Percentiles rank a stretch among this genome's conserved stretches.
These are phyloP conservation scores for Thecaphora thlaspeos DNA, from an alignment of 1,284 basidiomycete genomes.

Conservation along the genomic window DNA sequence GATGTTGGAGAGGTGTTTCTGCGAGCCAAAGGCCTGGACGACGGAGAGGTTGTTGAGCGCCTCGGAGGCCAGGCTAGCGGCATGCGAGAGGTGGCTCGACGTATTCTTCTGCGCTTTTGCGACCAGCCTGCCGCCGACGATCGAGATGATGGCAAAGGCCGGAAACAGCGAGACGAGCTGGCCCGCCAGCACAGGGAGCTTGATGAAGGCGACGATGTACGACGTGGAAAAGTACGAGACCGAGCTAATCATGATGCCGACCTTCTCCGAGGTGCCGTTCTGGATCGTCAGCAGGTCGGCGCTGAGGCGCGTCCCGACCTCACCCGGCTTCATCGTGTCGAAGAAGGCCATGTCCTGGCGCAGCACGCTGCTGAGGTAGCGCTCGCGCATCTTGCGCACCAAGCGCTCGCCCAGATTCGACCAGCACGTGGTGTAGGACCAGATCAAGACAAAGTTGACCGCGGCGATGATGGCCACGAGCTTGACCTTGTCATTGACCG, in stretches of 20 bases:
- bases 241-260: conserved; percentile 44
- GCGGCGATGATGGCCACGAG: conserved; percentile 43
- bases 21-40: conserved; percentile 45
- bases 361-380: conserved; percentile 60
- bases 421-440: conserved; percentile 51
- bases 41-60: conserved; percentile 40
- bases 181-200: conserved; percentile 37
- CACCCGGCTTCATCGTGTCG: conserved; percentile 42
- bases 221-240: conserved; percentile 44
- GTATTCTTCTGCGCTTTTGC: conserved; percentile 32
- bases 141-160: conserved; percentile 34
- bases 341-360: conserved; percentile 59
- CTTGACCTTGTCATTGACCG: conserved; percentile 40
- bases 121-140: conserved; percentile 37
- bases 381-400: conserved; percentile 55
- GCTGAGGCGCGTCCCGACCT: conserved; percentile 38
- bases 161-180: conserved; percentile 42
- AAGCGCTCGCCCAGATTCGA: conserved; percentile 44
- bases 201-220: conserved; percentile 44
- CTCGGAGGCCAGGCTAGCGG: conserved; percentile 37
- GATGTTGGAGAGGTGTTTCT: conserved; percentile 32
- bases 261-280: conserved; percentile 49
- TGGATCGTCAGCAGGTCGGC: conserved; percentile 45
- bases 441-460: conserved; percentile 51
- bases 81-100: conserved; percentile 39